These are phyloP conservation scores for Aureobasidium leucospermi DNA, from an alignment of 2,329 filamentous ascomycete genomes.

Conservation along the genomic window DNA sequence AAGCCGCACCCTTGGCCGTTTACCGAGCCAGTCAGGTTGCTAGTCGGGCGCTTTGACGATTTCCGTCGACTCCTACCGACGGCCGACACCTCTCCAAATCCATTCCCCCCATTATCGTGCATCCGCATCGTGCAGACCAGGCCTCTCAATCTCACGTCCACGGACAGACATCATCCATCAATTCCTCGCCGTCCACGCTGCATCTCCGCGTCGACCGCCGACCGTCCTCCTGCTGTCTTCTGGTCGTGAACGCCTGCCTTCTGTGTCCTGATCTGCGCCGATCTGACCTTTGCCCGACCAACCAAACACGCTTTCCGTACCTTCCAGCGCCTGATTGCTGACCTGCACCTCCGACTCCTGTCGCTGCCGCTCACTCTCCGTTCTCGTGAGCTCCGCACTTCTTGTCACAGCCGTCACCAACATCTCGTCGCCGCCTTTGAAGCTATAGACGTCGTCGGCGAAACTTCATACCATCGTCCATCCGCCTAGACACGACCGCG, in stretches of 20 bases:
- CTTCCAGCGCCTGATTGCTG: slow-evolving; percentile 7
- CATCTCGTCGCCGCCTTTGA: background rate
- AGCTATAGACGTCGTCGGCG: background rate
- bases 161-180: slow-evolving; percentile 7
- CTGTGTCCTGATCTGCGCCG: background rate
- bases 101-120: slow-evolving; percentile 11
- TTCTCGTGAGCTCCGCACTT: slow-evolving; percentile 9
- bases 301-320: slow-evolving; percentile 1
- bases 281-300: slow-evolving; percentile 5
- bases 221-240: background rate
- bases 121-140: background rate
- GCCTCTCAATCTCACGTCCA: background rate
- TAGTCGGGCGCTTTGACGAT: background rate
- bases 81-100: slow-evolving; percentile 5
- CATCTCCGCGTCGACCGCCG: background rate
- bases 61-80: background rate
- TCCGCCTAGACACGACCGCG: slow-evolving; percentile 3
- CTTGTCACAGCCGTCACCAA: background rate
- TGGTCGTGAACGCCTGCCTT: background rate
- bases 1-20: slow-evolving; percentile 3
- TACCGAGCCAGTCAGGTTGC: slow-evolving; percentile 8
- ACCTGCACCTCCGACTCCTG: slow-evolving; percentile 10
- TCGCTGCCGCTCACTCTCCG: slow-evolving; percentile 3
- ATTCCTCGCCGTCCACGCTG: background rate
- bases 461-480: background rate